Evolutionary conservation across 2,329 filamentous ascomycete species (phyloP).

Genomic region (Stemphylium beticola): DNA sequence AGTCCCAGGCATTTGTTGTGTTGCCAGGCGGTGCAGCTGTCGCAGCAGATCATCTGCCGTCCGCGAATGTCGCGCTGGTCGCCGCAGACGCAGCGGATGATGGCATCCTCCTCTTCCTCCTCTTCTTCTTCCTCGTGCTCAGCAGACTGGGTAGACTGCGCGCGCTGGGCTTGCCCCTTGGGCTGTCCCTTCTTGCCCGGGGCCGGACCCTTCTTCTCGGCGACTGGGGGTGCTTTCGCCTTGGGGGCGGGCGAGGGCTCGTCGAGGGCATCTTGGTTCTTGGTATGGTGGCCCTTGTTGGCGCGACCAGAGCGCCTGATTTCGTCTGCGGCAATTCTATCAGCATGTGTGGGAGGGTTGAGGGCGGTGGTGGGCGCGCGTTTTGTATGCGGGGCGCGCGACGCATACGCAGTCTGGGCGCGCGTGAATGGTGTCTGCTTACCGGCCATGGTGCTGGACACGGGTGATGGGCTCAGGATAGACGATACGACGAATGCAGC

Average conservation of each 20-base stretch:
- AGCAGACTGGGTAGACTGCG: slow-evolving; percentile 34
- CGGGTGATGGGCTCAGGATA: slow-evolving; percentile 39
- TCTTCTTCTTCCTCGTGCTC: slow-evolving; percentile 47
- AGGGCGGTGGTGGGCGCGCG: slow-evolving; percentile 18
- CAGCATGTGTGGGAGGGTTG: slow-evolving; percentile 28
- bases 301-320: slow-evolving; percentile 92
- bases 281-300: slow-evolving; percentile 94
- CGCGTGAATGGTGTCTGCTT: slow-evolving; percentile 54
- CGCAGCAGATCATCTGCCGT: slow-evolving; percentile 94
- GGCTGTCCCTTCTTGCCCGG: slow-evolving; percentile 52
- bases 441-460: slow-evolving; percentile 62
- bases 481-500: slow-evolving; percentile 38
- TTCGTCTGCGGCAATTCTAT: slow-evolving; percentile 65
- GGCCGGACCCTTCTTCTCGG: slow-evolving; percentile 48
- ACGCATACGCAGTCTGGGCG: slow-evolving; percentile 9
- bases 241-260: slow-evolving; percentile 53
- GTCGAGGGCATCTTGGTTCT: slow-evolving; percentile 71
- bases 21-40: slow-evolving; percentile 92
- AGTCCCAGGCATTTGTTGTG: slow-evolving; percentile 96
- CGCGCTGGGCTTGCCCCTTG: slow-evolving; percentile 50
- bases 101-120: slow-evolving; percentile 61
- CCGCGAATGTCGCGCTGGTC: slow-evolving; percentile 79
- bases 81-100: slow-evolving; percentile 93
- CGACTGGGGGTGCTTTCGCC: slow-evolving; percentile 53
- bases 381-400: slow-evolving; percentile 11